A percentile compares a stretch with the other conserved stretches of the same genome.
phyloP scores from a whole-genome alignment of 2,329 filamentous ascomycete species.

The Bimuria novae-zelandiae region DNA sequence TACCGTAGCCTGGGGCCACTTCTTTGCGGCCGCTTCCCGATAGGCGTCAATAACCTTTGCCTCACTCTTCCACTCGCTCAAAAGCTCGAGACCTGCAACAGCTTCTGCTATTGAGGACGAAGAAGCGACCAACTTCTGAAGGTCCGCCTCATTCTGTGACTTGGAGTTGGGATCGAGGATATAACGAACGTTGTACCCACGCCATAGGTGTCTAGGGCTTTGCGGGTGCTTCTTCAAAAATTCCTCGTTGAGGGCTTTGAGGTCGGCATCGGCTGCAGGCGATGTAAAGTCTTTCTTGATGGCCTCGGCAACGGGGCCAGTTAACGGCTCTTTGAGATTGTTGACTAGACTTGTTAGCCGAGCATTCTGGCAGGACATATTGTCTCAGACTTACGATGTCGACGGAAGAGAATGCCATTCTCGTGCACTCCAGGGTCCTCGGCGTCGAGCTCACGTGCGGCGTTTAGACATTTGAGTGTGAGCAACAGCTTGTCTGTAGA shows the following conservation, averaged over 20 bases:
- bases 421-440: constrained; percentile 75
- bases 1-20: constrained; percentile 46
- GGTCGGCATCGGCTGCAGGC: constrained; percentile 59
- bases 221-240: constrained; percentile 67
- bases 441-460: constrained; percentile 70
- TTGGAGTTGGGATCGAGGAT: constrained; percentile 63
- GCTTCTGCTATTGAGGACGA: constrained; percentile 62
- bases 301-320: constrained; percentile 70
- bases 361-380: constrained; percentile 45
- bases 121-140: constrained; percentile 63
- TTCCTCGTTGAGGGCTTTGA: constrained; percentile 68
- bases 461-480: constrained; percentile 82
- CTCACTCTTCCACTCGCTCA: constrained; percentile 58
- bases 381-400: constrained; percentile 51
- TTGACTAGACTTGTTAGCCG: constrained; percentile 27
- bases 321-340: constrained; percentile 54
- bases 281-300: constrained; percentile 70
- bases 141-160: constrained; percentile 62
- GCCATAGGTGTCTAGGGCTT: constrained; percentile 66
- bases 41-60: constrained; percentile 57
- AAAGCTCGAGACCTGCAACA: constrained; percentile 56
- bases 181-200: constrained; percentile 64
- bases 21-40: constrained; percentile 42
- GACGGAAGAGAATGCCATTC: constrained; percentile 72
- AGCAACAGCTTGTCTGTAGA: constrained; percentile 79